Base-by-base conservation (phyloP, 2,329 filamentous ascomycete genomes). In the Hymenoscyphus repandus region DNA sequence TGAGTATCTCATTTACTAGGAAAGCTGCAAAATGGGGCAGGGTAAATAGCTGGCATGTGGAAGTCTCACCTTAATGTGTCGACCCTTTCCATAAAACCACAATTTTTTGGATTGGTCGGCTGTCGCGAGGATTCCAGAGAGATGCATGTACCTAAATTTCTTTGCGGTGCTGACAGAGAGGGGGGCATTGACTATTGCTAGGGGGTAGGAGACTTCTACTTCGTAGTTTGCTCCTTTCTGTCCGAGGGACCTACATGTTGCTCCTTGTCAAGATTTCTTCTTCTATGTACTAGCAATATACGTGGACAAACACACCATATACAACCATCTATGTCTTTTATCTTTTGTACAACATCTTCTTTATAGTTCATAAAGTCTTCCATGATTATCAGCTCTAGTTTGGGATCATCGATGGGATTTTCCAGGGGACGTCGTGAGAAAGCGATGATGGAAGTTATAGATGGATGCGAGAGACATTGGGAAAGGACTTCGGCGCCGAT, bases 401-500 rank as follows among this genome's bases (percentile, higher is more conserved):
- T 33, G 0, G 39, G 46, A 11, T 39, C 31, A 31, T 18, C 4
- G 15, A 15, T 17, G 2, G 13, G 12, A 39, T 32, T 66, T 0
- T 69, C 63, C 1, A 79, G 66, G 5, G 69, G 65, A 13, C 71
- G 73, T 7, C 78, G 72, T 5, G 74, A 74, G 9, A 83, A 66
- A 27, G 75, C 72, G 45, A 79, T 64, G 38, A 80, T 68, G 15
- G 73, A 74, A 2, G 72, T 74, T 65, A 85, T 76, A 56, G 67
- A 67, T 15, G 71, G 66, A 60, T 76, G 70, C 5, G 62, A 59
- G 50, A 84, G 71, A 60, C 74, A 76, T 57, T 77, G 72, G 4
- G 68, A 64, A 48, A 83, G 71, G 22, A 82, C 71, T 58, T 77
- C 74, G 20, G 67, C 60, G 47, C 80, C 80, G 50, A 81, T 72